Base-by-base conservation (phyloP, 352 stramenopile genomes). In the Pythium dissimile region DNA sequence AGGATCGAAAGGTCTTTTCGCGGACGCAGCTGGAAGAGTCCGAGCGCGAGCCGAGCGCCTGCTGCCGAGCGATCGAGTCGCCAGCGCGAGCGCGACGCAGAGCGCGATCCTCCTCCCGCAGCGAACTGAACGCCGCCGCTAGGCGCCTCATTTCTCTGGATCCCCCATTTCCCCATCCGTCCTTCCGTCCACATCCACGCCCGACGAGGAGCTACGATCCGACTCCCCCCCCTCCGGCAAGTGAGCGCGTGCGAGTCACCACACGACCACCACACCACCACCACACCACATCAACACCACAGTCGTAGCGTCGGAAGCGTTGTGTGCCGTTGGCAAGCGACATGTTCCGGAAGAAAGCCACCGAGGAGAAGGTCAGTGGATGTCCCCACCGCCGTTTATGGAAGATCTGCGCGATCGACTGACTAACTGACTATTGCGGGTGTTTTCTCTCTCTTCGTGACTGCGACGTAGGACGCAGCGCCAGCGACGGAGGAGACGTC, bases 401-500 rank as follows among this genome's bases (percentile, higher is more conserved):
- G 56, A 64, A 64, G 39, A 37, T 44, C 20, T 44, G 11, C 8
- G 26, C n/a, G n/a, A n/a, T n/a, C n/a, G n/a, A n/a, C n/a, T n/a
- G 4, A 16, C 21, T 13, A 34, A 30, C 45, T 31, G 45, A 31
- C 18, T 11, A 9, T n/a, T 34, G 18, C 35, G 37, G n/a, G 4
- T 47, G 13, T n/a, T 31, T 16, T 45, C 21, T 43, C 7, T 20
- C 10, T 46, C 2, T n/a, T n/a, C n/a, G n/a, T n/a, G n/a, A n/a
- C n/a, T n/a, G n/a, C n/a, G n/a, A n/a, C n/a, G n/a, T 42, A 82
- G 69, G 71, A 85, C 32, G 65, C 54, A 15, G 45, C 63, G 0
- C 75, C 75, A 15, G 45, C 63, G 0, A 73, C 75, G 1, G 67
- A 75, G 37, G 76, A 89, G 23, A 73, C 86, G 39, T 88, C 79